These are phyloP conservation scores for Pichia inconspicua DNA, from an alignment of 1,139 yeast species.

Conservation along the genomic window DNA sequence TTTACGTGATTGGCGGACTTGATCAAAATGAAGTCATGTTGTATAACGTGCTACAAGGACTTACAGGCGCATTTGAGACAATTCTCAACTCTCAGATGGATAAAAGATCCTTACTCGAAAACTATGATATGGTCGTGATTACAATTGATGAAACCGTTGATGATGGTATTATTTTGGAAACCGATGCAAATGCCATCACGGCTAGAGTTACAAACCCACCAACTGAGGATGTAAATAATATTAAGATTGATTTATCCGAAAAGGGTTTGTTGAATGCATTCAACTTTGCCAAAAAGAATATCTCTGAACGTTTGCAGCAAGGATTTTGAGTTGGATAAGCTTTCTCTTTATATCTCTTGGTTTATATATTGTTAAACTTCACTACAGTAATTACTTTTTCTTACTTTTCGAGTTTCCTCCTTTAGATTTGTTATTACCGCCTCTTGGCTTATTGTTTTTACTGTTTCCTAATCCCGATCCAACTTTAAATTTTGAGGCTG, in stretches of 20 bases:
- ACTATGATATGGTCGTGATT: conserved; percentile 77
- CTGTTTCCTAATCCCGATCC: conserved; percentile 29
- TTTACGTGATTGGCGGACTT: conserved; percentile 62
- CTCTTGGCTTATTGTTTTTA: conserved; percentile 15
- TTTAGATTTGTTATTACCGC: conserved; percentile 7
- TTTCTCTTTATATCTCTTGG: not conserved
- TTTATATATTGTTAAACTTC: not conserved
- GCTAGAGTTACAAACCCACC: conserved; percentile 87
- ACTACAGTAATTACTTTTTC: conserved; percentile 6
- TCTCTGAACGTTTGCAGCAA: conserved; percentile 84
- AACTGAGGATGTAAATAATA: conserved; percentile 48
- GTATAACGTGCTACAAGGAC: conserved; percentile 68
- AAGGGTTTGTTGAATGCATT: conserved; percentile 84
- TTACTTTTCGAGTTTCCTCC: conserved; percentile 9
- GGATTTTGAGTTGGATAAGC: conserved; percentile 34
- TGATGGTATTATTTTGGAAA: conserved; percentile 85
- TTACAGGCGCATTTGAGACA: conserved; percentile 74
- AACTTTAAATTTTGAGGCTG: conserved; percentile 43
- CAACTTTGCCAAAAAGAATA: conserved; percentile 79
- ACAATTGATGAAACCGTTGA: conserved; percentile 90
- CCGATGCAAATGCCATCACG: conserved; percentile 80
- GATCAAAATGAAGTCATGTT: conserved; percentile 84
- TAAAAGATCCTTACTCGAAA: conserved; percentile 67
- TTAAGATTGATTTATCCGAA: conserved; percentile 74
- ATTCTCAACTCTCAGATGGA: conserved; percentile 71